Evolutionary conservation across 2,329 filamentous ascomycete species (phyloP).

Genomic region (Domatiomyces catenatus): DNA sequence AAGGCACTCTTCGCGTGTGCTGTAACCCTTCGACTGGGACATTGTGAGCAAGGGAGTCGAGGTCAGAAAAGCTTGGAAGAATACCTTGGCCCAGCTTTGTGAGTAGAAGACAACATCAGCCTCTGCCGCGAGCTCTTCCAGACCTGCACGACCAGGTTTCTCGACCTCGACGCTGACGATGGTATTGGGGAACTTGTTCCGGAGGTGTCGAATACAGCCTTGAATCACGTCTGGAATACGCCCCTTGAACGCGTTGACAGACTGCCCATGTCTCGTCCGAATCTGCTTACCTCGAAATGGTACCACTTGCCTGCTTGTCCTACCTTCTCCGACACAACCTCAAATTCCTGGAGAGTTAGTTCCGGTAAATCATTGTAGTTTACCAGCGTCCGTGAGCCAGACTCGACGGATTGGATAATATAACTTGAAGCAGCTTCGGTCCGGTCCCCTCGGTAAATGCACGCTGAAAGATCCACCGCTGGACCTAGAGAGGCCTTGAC

Average conservation of each 20-base stretch:
- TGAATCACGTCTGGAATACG: conserved; percentile 47
- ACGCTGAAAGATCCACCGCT: conserved; percentile 36
- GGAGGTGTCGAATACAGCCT: conserved; percentile 42
- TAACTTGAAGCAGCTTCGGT: conserved; percentile 51
- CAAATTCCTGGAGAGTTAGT: conserved; percentile 51
- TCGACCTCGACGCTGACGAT: conserved; percentile 63
- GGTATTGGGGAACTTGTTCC: conserved; percentile 29
- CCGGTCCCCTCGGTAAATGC: conserved; percentile 43
- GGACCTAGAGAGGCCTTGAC: conserved; percentile 41
- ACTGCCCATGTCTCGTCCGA: background rate
- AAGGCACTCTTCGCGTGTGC: conserved; percentile 38
- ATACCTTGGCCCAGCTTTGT: conserved; percentile 43
- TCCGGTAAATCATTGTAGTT: conserved; percentile 54
- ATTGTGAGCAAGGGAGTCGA: background rate
- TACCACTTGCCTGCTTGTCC: conserved; percentile 38
- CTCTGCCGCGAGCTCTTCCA: conserved; percentile 43
- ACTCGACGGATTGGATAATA: conserved; percentile 46
- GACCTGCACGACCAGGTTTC: conserved; percentile 47
- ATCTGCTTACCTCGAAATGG: conserved; percentile 50
- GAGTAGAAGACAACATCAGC: conserved; percentile 64
- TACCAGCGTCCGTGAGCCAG: conserved; percentile 52
- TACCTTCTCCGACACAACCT: conserved; percentile 27
- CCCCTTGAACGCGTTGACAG: conserved; percentile 29
- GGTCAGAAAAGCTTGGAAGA: conserved; percentile 29
- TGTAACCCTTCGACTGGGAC: conserved; percentile 19